Evolutionary conservation across 2,329 filamentous ascomycete species (phyloP).

Genomic region (Cytospora mali): DNA sequence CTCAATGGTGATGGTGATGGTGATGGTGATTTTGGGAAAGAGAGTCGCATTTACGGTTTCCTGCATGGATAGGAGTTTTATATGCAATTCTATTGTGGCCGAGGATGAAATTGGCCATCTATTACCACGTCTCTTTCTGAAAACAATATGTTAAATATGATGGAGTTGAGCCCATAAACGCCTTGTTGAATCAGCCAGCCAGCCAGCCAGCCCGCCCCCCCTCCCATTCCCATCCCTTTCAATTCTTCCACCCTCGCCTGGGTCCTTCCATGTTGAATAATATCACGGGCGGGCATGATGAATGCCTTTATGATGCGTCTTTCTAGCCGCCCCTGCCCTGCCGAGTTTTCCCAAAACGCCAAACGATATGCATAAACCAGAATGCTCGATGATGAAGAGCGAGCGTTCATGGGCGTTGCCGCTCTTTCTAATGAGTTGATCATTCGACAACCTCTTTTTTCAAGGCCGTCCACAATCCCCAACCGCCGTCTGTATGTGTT

Average conservation of each 20-base stretch:
- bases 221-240: background rate
- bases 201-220: background rate
- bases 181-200: constrained; percentile 13
- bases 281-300: constrained; percentile 24
- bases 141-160: constrained; percentile 16
- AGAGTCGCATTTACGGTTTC: background rate
- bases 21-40: background rate
- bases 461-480: background rate
- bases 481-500: background rate
- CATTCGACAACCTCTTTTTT: constrained; percentile 18
- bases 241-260: background rate
- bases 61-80: background rate
- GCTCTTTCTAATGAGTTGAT: constrained; percentile 29
- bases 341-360: constrained; percentile 21
- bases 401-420: constrained; percentile 22
- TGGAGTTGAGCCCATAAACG: constrained; percentile 33
- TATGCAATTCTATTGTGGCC: background rate
- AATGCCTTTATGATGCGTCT: constrained; percentile 21
- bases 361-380: constrained; percentile 19
- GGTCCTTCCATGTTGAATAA: constrained; percentile 19
- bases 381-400: constrained; percentile 14
- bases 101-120: background rate
- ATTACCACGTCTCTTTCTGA: constrained; percentile 1
- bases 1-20: too few species aligned
- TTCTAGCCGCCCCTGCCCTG: constrained; percentile 1